Evolutionary conservation across 345 rosid species (phyloP).

Genomic region (Eucalyptus marginata): DNA sequence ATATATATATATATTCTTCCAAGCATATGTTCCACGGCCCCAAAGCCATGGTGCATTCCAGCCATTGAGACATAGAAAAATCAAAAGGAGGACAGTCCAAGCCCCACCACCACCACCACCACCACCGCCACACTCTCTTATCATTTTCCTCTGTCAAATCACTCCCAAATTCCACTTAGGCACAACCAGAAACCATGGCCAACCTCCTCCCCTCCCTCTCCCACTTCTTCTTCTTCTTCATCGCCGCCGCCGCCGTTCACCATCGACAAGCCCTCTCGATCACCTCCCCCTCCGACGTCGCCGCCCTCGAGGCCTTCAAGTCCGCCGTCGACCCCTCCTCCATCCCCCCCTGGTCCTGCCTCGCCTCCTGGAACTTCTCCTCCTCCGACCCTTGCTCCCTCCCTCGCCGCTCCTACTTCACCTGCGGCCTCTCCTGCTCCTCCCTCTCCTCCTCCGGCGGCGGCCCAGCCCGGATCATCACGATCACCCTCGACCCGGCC

Average conservation of each 20-base stretch:
- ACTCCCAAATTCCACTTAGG: neutral
- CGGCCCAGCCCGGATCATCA: neutral
- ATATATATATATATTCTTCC: neutral
- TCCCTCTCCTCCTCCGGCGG: neutral
- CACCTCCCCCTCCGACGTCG: constrained; percentile 1
- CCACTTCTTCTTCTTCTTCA: neutral
- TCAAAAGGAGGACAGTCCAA: neutral
- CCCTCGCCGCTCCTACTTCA: constrained; percentile 15
- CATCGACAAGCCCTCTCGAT: neutral
- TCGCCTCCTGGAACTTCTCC: constrained; percentile 9
- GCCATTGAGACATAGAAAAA: neutral
- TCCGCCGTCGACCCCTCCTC: neutral
- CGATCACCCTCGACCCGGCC: constrained; percentile 71
- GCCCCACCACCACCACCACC: neutral
- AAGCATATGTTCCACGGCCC: neutral
- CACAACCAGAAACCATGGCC: neutral
- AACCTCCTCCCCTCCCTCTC: neutral
- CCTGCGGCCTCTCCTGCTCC: constrained; percentile 14
- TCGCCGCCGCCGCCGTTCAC: neutral
- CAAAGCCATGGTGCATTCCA: neutral
- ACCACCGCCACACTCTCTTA: neutral
- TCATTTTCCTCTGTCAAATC: neutral
- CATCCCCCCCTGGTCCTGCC: constrained; percentile 4
- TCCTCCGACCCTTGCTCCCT: constrained; percentile 3
- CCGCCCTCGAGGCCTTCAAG: constrained; percentile 7